A percentile compares a stretch with the other conserved stretches of the same genome.
These are phyloP conservation scores for Thelonectria olida DNA, from an alignment of 2,329 filamentous ascomycete species.

Conservation along the genomic window DNA sequence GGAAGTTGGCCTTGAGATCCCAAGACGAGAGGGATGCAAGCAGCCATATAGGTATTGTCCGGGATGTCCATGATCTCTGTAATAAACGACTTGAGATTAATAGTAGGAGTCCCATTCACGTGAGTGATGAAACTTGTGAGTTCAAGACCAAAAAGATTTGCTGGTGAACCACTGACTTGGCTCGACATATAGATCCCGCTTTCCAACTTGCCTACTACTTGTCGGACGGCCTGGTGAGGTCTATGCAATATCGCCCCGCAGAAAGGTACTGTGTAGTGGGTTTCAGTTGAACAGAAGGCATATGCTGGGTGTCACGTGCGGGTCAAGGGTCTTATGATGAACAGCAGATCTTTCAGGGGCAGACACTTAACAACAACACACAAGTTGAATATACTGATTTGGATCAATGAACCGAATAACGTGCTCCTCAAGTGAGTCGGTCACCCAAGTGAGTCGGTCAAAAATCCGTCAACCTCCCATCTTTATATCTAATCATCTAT, in stretches of 20 bases:
- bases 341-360: too few species aligned
- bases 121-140: constrained; percentile 98
- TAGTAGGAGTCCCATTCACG: constrained; percentile 88
- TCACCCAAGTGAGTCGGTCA: too few species aligned
- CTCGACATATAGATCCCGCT: constrained; percentile 97
- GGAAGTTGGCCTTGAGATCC: constrained; percentile 27
- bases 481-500: too few species aligned
- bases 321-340: too few species aligned
- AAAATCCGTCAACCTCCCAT: too few species aligned
- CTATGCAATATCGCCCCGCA: constrained; percentile 93
- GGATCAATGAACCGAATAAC: too few species aligned
- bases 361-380: too few species aligned
- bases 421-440: too few species aligned
- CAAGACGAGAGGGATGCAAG: neutral
- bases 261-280: constrained; percentile 90
- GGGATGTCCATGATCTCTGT: constrained; percentile 85
- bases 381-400: too few species aligned
- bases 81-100: constrained; percentile 83
- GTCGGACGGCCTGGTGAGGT: constrained; percentile 93
- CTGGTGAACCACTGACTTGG: constrained; percentile 81
- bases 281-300: too few species aligned
- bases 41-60: constrained; percentile 83
- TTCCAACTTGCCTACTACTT: constrained; percentile 96
- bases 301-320: too few species aligned
- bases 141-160: constrained; percentile 90